Evolutionary conservation across 495 filamentous ascomycete genomes (phyloP).

Genomic region (Penicillium waksmanii): DNA sequence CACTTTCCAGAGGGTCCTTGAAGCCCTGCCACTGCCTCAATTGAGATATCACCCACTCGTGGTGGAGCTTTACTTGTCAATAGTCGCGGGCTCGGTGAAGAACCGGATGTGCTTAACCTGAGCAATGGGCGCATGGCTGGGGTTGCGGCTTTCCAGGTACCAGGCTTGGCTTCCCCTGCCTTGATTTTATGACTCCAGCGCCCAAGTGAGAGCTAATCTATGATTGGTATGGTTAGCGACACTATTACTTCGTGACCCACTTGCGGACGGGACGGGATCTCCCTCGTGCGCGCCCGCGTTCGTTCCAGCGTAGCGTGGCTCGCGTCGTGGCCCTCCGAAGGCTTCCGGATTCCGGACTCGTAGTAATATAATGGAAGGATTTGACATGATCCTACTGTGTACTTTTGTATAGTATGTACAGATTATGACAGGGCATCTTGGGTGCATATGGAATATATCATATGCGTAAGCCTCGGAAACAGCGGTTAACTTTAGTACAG

Average conservation of each 20-base stretch:
- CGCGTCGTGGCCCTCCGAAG: background rate
- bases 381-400: background rate
- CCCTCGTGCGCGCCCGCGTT: slow-evolving; percentile 4
- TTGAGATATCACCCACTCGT: background rate
- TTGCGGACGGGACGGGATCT: background rate
- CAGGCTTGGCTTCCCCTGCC: background rate
- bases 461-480: background rate
- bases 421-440: too few relatives aligned
- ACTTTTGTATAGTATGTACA: too few relatives aligned
- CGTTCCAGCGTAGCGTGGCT: background rate
- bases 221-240: background rate
- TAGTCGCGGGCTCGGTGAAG: slow-evolving; percentile 1
- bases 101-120: slow-evolving; percentile 6
- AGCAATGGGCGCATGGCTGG: slow-evolving; percentile 1
- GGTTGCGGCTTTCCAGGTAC: slow-evolving; percentile 1
- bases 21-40: background rate
- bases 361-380: background rate
- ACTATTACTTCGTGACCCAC: background rate
- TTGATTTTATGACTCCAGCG: slow-evolving; percentile 2
- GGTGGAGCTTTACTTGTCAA: background rate
- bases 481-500: background rate
- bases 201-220: background rate
- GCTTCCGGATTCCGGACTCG: background rate
- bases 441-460: background rate
- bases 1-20: background rate